Percentiles rank a stretch among this genome's conserved stretches.
phyloP scores from a whole-genome alignment of 2,329 filamentous ascomycete genomes.

The Fusarium sarcochroum region DNA sequence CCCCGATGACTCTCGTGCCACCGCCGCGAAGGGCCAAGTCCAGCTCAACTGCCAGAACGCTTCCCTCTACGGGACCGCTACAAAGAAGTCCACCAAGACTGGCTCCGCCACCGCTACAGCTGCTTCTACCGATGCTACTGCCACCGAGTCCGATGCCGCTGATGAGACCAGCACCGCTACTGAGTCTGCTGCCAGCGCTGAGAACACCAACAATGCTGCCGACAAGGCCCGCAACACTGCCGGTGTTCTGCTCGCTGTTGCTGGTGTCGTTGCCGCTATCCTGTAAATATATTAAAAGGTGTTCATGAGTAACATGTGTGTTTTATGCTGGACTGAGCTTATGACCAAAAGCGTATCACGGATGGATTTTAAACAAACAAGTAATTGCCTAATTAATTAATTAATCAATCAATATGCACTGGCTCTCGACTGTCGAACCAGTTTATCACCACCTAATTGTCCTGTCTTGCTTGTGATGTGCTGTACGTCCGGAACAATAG shows the following conservation, averaged over 20 bases:
- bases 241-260: slow-evolving; percentile 55
- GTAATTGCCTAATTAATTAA: slow-evolving; percentile 46
- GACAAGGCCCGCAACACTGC: slow-evolving; percentile 53
- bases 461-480: no score
- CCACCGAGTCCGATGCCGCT: slow-evolving; percentile 39
- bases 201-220: slow-evolving; percentile 47
- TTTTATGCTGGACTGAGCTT: slow-evolving; percentile 15
- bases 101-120: slow-evolving; percentile 38
- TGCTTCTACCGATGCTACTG: slow-evolving; percentile 30
- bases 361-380: slow-evolving; percentile 33
- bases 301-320: slow-evolving; percentile 23
- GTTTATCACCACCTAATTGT: not conserved
- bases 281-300: slow-evolving; percentile 48
- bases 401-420: slow-evolving; percentile 42
- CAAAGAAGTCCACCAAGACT: slow-evolving; percentile 46
- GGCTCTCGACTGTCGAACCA: not conserved
- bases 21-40: slow-evolving; percentile 55
- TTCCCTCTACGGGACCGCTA: slow-evolving; percentile 58
- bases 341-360: slow-evolving; percentile 26
- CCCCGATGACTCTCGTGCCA: slow-evolving; percentile 61
- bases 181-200: slow-evolving; percentile 38
- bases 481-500: not conserved
- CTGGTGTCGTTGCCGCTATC: slow-evolving; percentile 56
- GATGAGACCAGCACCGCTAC: slow-evolving; percentile 37
- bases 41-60: slow-evolving; percentile 62